Percentiles rank a stretch among this genome's conserved stretches.
Conservation (phyloP, 2,329 filamentous ascomycete species). For the Davidsoniella virescens region DNA sequence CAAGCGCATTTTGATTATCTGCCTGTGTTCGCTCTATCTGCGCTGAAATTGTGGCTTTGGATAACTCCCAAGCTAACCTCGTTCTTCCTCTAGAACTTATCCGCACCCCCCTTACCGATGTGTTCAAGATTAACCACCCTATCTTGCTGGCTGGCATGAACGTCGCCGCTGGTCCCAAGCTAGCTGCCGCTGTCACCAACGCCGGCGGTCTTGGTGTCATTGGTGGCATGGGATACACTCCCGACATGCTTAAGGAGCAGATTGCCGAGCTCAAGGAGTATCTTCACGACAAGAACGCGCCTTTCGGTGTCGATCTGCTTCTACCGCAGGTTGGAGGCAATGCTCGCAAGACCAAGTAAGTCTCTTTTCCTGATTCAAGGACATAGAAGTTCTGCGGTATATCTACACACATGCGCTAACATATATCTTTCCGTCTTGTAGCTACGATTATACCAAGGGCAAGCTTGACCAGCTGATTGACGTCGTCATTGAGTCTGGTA, state of each 20-base stretch:
- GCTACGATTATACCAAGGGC: slow-evolving; percentile 99
- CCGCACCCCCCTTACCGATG: slow-evolving; percentile 82
- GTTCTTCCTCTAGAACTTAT: slow-evolving; percentile 28
- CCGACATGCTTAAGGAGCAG: slow-evolving; percentile 91
- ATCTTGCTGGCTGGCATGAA: slow-evolving; percentile 97
- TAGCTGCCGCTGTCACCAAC: slow-evolving; percentile 93
- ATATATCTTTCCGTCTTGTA: slow-evolving; percentile 24
- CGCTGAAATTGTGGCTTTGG: not conserved
- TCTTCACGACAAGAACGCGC: slow-evolving; percentile 77
- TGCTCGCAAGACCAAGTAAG: slow-evolving; percentile 79
- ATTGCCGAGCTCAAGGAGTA: slow-evolving; percentile 85
- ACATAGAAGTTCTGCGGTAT: not conserved
- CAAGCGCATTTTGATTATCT: slow-evolving; percentile 94
- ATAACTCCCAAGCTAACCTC: not conserved
- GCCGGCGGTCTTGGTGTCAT: slow-evolving; percentile 94
- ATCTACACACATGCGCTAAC: slow-evolving; percentile 13
- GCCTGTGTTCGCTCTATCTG: slow-evolving; percentile 66
- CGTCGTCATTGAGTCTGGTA: slow-evolving; percentile 82
- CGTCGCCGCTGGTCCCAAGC: slow-evolving; percentile 88
- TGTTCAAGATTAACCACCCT: slow-evolving; percentile 95
- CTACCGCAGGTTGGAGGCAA: slow-evolving; percentile 88
- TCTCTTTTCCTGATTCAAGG: not conserved
- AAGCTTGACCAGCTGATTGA: slow-evolving; percentile 83
- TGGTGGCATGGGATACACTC: slow-evolving; percentile 87
- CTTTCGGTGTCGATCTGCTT: slow-evolving; percentile 87